These are phyloP conservation scores for Endoconidiophora polonica DNA, from an alignment of 2,329 filamentous ascomycete genomes.

Conservation along the genomic window DNA sequence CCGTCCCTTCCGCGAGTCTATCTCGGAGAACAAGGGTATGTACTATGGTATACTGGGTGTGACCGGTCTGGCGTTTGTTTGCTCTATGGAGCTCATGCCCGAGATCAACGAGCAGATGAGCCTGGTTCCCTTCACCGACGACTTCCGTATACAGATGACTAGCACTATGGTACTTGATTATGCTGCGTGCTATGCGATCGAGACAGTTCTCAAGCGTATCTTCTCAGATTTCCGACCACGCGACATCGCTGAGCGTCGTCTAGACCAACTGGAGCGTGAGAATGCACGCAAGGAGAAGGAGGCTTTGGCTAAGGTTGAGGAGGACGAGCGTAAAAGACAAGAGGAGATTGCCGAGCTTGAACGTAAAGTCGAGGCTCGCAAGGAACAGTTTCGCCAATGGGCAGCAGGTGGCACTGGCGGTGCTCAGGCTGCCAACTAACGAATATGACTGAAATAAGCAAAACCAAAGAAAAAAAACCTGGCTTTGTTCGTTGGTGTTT, in stretches of 20 bases:
- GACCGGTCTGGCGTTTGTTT: constrained; percentile 78
- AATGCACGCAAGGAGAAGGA: constrained; percentile 32
- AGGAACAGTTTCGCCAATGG: constrained; percentile 32
- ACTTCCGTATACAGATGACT: constrained; percentile 83
- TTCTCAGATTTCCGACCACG: constrained; percentile 90
- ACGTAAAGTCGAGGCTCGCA: constrained; percentile 36
- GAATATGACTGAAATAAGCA: no score
- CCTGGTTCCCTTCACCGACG: constrained; percentile 71
- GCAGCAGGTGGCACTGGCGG: constrained; percentile 18
- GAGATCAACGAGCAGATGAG: constrained; percentile 89
- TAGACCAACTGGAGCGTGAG: constrained; percentile 63
- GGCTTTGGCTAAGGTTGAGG: constrained; percentile 23
- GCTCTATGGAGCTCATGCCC: constrained; percentile 86
- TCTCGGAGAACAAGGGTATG: constrained; percentile 94
- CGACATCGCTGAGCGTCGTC: constrained; percentile 74
- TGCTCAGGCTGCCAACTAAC: no score
- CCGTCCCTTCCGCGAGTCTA: constrained; percentile 87
- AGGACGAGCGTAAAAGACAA: constrained; percentile 29
- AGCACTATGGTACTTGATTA: constrained; percentile 77
- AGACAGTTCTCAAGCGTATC: constrained; percentile 64
- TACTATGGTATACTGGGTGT: constrained; percentile 91
- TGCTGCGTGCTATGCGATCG: constrained; percentile 69
- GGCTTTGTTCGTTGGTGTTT: no score
- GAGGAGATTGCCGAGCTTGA: constrained; percentile 44
- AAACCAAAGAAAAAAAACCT: no score